phyloP scores from a whole-genome alignment of 257 asterid genomes.

The Penstemon barbatus region DNA sequence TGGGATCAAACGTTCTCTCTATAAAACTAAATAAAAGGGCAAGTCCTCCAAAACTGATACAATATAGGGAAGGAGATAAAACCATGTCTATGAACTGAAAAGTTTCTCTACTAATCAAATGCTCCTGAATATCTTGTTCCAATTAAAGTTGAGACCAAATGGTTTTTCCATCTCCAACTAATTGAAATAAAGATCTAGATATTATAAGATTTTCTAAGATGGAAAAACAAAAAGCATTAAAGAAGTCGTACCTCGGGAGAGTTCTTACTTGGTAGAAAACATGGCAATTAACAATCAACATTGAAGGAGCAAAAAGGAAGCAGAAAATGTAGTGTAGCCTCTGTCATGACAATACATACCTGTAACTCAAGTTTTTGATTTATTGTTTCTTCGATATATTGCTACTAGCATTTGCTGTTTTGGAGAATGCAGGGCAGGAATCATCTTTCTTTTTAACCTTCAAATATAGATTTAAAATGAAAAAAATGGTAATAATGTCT shows the following conservation, averaged over 20 bases:
- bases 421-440: neutral
- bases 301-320: neutral
- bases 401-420: neutral
- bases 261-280: neutral
- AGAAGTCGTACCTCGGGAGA: conserved; percentile 4
- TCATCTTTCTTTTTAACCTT: neutral
- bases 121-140: neutral
- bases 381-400: neutral
- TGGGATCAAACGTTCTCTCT: neutral
- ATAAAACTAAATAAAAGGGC: neutral
- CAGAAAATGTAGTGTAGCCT: neutral
- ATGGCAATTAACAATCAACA: neutral
- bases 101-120: neutral
- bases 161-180: neutral
- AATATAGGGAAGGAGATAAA: neutral
- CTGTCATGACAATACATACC: neutral
- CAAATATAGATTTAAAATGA: neutral
- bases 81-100: neutral
- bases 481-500: neutral
- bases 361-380: neutral
- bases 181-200: neutral
- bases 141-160: neutral
- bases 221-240: too few relatives aligned
- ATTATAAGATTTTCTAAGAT: neutral
- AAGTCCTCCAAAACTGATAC: neutral